These are phyloP conservation scores for Ogataea pignaliae DNA, from an alignment of 805 yeast species.

Conservation along the genomic window DNA sequence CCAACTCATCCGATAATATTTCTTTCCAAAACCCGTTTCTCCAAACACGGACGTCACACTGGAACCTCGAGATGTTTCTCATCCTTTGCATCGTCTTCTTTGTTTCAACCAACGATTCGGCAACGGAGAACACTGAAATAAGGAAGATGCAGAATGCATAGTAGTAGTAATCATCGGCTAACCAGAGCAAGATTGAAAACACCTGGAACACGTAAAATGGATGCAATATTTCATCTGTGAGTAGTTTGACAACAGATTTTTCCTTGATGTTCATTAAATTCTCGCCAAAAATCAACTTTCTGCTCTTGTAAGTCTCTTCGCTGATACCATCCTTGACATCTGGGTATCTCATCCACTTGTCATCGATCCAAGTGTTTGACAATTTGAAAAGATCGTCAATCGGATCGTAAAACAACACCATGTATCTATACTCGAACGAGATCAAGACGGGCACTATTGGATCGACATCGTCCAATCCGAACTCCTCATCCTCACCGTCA, in stretches of 20 bases:
- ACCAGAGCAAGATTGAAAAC: conserved; percentile 88
- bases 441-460: conserved; percentile 69
- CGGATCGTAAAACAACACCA: conserved; percentile 80
- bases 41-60: conserved; percentile 83
- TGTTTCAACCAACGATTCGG: conserved; percentile 83
- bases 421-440: conserved; percentile 75
- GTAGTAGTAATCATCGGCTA: conserved; percentile 86
- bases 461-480: conserved; percentile 37
- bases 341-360: conserved; percentile 62
- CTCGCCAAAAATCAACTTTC: conserved; percentile 69
- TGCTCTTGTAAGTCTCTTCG: conserved; percentile 60
- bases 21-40: conserved; percentile 93
- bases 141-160: conserved; percentile 90
- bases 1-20: conserved; percentile 68
- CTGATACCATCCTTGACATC: conserved; percentile 65
- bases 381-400: conserved; percentile 80
- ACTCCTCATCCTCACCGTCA: conserved; percentile 7
- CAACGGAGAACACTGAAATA: conserved; percentile 76
- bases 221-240: conserved; percentile 85
- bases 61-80: conserved; percentile 65
- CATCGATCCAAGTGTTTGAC: conserved; percentile 83
- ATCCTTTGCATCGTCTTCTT: conserved; percentile 67
- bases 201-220: conserved; percentile 96
- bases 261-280: conserved; percentile 75
- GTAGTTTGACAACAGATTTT: conserved; percentile 57